Evolutionary conservation across 352 stramenopile genomes (phyloP).

Genomic region (Plasmopara muralis): DNA sequence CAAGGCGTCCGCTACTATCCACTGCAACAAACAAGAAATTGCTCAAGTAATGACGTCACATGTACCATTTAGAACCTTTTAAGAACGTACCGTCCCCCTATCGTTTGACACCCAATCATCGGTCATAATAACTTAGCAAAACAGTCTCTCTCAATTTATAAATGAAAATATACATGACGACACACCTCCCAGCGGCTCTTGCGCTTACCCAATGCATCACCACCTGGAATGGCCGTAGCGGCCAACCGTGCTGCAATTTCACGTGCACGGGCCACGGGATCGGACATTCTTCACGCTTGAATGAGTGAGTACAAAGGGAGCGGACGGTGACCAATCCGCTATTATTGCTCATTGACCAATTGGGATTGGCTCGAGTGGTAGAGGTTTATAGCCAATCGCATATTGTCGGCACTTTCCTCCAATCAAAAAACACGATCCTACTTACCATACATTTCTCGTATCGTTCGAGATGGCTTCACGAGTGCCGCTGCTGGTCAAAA

Average conservation of each 20-base stretch:
- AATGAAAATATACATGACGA: slow-evolving; percentile 1
- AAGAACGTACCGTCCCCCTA: slow-evolving; percentile 43
- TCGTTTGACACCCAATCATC: slow-evolving; percentile 4
- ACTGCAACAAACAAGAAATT: slow-evolving; percentile 9
- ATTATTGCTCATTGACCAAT: slow-evolving; percentile 4
- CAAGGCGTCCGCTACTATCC: slow-evolving; percentile 32
- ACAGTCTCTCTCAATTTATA: background rate
- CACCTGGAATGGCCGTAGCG: slow-evolving; percentile 54
- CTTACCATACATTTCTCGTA: slow-evolving; percentile 21
- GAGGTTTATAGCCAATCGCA: slow-evolving; percentile 37
- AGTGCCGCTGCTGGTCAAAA: slow-evolving; percentile 70
- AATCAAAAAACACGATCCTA: slow-evolving; percentile 3
- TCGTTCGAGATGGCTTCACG: slow-evolving; percentile 43
- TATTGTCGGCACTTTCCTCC: slow-evolving; percentile 5
- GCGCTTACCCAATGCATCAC: slow-evolving; percentile 66
- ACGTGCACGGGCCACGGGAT: slow-evolving; percentile 73
- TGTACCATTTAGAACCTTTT: slow-evolving; percentile 1
- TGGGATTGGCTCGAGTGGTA: slow-evolving; percentile 9
- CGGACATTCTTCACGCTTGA: slow-evolving; percentile 23
- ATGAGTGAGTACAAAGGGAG: background rate
- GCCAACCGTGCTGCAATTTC: slow-evolving; percentile 79
- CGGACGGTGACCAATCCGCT: too few species aligned
- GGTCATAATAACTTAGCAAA: slow-evolving; percentile 9
- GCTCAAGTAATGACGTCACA: slow-evolving; percentile 2
- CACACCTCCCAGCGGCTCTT: slow-evolving; percentile 82